Evolutionary conservation across 2,329 filamentous ascomycete species (phyloP), one percentile per base, ranked within the genome.

Genomic region (Ceratocystis harringtonii): DNA sequence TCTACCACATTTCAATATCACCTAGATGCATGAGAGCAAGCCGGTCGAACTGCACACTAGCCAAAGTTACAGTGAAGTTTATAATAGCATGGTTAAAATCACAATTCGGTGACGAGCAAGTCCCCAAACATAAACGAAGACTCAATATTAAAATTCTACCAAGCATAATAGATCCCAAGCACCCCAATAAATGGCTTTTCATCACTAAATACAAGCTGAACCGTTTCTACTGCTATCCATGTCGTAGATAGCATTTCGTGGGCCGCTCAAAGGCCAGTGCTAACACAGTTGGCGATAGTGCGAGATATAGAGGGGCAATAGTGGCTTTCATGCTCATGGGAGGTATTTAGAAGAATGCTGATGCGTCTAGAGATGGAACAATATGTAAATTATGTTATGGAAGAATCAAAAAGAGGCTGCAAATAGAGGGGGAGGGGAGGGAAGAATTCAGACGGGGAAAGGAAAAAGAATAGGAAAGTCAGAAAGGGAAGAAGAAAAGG

Each of bases 1-100:
- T 92, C 28, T 89, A 80, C 78, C 88, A 94, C n/a, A 95, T 80
- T 72, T 95, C 89, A 8, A 82, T 84, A 72, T 92, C 87, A 50
- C 84, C 84, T 45, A 94, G 78, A 70, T 86, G 94, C 80, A 94
- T 85, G 41, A 87, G 74, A 3, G 84, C 90, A 7, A 92, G 78
- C 48, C 89, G 81, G 72, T 95, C 90, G 73, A 82, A 92, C 70
- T 95, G 90, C 2, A 82, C 80, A 0, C 90, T 90, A 68, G 78
- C 77, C 8, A 86, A 88, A 0, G 82, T 83, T 15, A 88, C 85
- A 0, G 87, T 92, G 69, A 94, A 81, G 71, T 91, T 90, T 73
- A 94, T 83, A 28, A 83, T 80, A 17, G 92, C 86, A 43, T 84
- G 81, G 71, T 90, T 87, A 76, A 92, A 94, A 17, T 79, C 74